These are phyloP conservation scores for Glonium stellatum DNA, from an alignment of 495 filamentous ascomycete genomes.

Conservation along the genomic window DNA sequence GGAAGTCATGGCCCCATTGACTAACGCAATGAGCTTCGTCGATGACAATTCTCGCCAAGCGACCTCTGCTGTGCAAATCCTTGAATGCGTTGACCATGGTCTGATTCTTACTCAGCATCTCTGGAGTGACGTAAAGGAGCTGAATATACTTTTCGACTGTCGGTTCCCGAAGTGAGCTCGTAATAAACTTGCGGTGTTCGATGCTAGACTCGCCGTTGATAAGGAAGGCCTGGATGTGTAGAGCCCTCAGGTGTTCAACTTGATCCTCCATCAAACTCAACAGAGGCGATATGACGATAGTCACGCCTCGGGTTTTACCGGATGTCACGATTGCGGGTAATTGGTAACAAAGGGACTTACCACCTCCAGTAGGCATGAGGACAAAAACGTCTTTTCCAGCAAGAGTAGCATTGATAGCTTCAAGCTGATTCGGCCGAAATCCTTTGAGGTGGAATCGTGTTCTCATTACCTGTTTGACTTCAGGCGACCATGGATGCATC, in stretches of 20 bases:
- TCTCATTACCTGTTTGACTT: conserved; percentile 69
- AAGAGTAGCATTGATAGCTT: conserved; percentile 91
- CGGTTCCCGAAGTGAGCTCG: conserved; percentile 49
- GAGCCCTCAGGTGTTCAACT: conserved; percentile 65
- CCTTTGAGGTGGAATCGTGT: conserved; percentile 75
- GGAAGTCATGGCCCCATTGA: conserved; percentile 98
- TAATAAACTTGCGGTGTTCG: conserved; percentile 52
- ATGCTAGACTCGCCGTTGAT: conserved; percentile 66
- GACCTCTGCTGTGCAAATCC: conserved; percentile 54
- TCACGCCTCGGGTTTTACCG: conserved; percentile 77
- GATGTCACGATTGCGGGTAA: conserved; percentile 77
- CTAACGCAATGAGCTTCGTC: conserved; percentile 98
- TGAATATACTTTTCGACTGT: conserved; percentile 65
- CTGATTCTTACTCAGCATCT: conserved; percentile 83
- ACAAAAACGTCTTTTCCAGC: conserved; percentile 84
- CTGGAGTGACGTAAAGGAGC: conserved; percentile 88
- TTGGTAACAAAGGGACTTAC: conserved; percentile 96
- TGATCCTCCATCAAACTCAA: conserved; percentile 97
- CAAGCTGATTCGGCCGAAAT: conserved; percentile 85
- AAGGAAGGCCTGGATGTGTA: conserved; percentile 68
- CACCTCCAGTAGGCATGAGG: conserved; percentile 94
- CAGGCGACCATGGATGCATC: conserved; percentile 70
- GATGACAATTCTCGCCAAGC: conserved; percentile 85
- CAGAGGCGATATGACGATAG: conserved; percentile 88
- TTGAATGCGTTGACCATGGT: conserved; percentile 54